These are phyloP conservation scores for Thuidium tamariscinum DNA, from an alignment of 225 moss, liverwort and hornwort species.

Conservation along the genomic window DNA sequence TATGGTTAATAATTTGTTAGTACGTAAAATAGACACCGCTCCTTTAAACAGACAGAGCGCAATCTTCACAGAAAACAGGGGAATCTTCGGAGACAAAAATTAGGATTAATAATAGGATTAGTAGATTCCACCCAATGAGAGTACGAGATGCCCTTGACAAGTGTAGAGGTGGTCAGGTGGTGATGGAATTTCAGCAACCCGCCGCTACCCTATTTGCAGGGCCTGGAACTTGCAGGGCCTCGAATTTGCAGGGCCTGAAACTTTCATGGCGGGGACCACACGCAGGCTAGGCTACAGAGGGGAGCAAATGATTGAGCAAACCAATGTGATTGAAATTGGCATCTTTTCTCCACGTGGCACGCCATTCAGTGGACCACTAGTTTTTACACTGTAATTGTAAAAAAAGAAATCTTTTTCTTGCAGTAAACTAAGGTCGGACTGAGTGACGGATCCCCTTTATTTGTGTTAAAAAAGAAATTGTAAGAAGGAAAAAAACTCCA, in stretches of 20 bases:
- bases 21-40: neutral
- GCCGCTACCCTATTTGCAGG: neutral
- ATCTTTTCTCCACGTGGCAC: neutral
- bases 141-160: neutral
- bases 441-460: too few species aligned
- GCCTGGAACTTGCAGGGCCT: too few species aligned
- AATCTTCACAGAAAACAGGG: neutral
- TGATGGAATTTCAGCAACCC: neutral
- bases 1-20: neutral
- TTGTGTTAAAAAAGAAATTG: too few species aligned
- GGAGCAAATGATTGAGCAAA: constrained; percentile 7
- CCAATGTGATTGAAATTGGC: neutral
- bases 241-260: neutral
- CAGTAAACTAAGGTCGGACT: too few species aligned
- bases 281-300: neutral
- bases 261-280: neutral
- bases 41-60: neutral
- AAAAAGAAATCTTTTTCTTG: too few species aligned
- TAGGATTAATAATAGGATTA: neutral
- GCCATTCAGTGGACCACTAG: neutral
- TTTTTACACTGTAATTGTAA: too few species aligned
- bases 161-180: neutral
- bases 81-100: neutral
- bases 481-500: too few species aligned
- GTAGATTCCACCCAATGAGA: neutral